Evolutionary conservation across 495 filamentous ascomycete genomes (phyloP).

Genomic region (Xylaria intraflava): DNA sequence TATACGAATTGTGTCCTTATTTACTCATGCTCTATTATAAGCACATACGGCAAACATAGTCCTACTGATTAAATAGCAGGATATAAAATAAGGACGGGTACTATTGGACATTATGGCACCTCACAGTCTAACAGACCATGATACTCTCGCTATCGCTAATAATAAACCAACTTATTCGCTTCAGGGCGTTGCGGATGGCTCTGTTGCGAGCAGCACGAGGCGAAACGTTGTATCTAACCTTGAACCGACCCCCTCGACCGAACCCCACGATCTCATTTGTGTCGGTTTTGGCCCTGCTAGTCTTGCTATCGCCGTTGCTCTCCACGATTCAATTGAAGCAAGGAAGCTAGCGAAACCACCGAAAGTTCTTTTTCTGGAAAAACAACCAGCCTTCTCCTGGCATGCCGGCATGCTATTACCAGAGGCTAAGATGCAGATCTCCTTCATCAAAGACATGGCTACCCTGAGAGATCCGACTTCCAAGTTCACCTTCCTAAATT

Average conservation of each 20-base stretch:
- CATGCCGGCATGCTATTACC: slow-evolving; percentile 93
- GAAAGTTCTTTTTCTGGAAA: slow-evolving; percentile 78
- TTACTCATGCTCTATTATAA: background rate
- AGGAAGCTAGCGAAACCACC: slow-evolving; percentile 41
- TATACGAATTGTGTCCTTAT: background rate
- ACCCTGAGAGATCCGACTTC: slow-evolving; percentile 81
- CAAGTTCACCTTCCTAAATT: slow-evolving; percentile 93
- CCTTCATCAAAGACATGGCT: slow-evolving; percentile 93
- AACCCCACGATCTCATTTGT: slow-evolving; percentile 76
- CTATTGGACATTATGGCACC: slow-evolving; percentile 1
- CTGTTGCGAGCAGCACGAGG: slow-evolving; percentile 1
- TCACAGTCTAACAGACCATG: slow-evolving; percentile 2
- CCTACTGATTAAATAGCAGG: background rate
- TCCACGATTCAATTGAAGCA: slow-evolving; percentile 60
- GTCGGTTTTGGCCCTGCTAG: slow-evolving; percentile 92
- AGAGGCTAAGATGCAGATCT: slow-evolving; percentile 94
- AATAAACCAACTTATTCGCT: background rate
- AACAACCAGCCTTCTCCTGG: slow-evolving; percentile 79
- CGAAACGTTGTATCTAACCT: slow-evolving; percentile 28
- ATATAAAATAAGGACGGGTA: background rate
- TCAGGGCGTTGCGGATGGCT: background rate
- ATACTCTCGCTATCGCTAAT: slow-evolving; percentile 19
- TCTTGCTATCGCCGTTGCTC: slow-evolving; percentile 82
- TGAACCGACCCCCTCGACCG: slow-evolving; percentile 37
- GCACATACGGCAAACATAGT: background rate